These are phyloP conservation scores for Colletotrichum tabaci DNA, from an alignment of 2,329 filamentous ascomycete genomes.

Conservation along the genomic window DNA sequence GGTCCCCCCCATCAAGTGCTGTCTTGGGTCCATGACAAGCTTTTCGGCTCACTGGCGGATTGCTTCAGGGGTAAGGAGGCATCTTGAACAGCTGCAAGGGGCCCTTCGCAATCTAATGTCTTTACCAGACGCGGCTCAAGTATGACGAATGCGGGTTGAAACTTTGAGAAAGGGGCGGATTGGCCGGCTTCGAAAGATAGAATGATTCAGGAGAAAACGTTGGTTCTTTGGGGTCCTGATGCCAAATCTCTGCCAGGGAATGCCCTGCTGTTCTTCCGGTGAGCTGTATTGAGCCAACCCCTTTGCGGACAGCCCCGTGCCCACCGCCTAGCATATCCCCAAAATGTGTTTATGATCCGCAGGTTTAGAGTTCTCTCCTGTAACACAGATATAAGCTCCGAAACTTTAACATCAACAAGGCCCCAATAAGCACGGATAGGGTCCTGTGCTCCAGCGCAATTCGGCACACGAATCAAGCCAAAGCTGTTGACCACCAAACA, in stretches of 20 bases:
- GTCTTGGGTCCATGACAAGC: neutral
- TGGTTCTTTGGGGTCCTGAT: constrained; percentile 10
- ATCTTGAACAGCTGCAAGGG: neutral
- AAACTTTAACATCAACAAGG: constrained; percentile 13
- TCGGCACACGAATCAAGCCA: constrained; percentile 6
- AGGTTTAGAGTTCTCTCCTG: constrained; percentile 32
- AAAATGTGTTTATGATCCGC: neutral
- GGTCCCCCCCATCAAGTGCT: neutral
- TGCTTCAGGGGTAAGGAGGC: constrained; percentile 13
- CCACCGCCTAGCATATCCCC: neutral
- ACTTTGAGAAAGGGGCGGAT: neutral
- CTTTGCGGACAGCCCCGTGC: constrained; percentile 2
- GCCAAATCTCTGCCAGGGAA: constrained; percentile 1
- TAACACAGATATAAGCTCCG: constrained; percentile 21
- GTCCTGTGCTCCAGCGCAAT: neutral
- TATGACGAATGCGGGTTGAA: neutral
- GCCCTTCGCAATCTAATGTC: neutral
- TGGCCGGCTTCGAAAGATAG: neutral
- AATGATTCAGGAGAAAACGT: constrained; percentile 2
- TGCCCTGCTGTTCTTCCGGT: neutral
- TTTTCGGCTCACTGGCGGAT: neutral
- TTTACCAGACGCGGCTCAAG: constrained; percentile 7
- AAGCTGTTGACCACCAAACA: neutral
- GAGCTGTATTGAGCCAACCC: neutral
- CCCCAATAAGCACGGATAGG: constrained; percentile 15